Evolutionary conservation across 1,139 yeast genomes (phyloP), one percentile per base, ranked within the genome.

Genomic region (Groenewaldozyma sp.): DNA sequence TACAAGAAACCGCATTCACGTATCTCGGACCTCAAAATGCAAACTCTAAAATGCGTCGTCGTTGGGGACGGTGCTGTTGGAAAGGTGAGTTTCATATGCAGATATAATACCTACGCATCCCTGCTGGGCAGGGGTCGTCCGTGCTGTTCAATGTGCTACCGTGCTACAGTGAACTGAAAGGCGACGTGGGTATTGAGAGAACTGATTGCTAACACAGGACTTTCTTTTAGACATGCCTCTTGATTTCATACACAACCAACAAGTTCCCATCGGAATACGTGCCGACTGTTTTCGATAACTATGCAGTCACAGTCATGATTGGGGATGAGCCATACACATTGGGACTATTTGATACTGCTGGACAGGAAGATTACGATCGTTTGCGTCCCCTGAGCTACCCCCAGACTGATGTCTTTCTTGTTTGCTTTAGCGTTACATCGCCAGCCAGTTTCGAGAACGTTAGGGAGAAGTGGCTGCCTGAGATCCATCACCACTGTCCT

Each of bases 1-100:
- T n/a, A n/a, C n/a, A n/a, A n/a, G n/a, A n/a, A n/a, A n/a, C n/a
- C n/a, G n/a, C n/a, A n/a, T n/a, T n/a, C n/a, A n/a, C n/a, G n/a
- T n/a, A n/a, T n/a, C n/a, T n/a, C n/a, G n/a, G n/a, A n/a, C n/a
- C n/a, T 17, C 5, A 38, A 26, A 35, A 82, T 82, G 93, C 87
- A 81, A 64, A 82, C 94, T 47, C 81, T 86, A 65, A 87, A 87
- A 67, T 87, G 95, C 73, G 96, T 87, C 55, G 95, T 86, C 51
- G 95, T 87, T 43, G 96, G 96, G 48, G 96, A 87, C 68, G 96
- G 96, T 81, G 95, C 95, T 51, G 95, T 87, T 50, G 95, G 96
- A 54, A 87, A 76, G 55, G 69, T 65, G 55, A 43, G 66, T 58
- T 28, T 32, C 11, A 7, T 22, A 7, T 22, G 20, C 19, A 10